Percentiles rank a stretch among this genome's conserved stretches.
These are phyloP conservation scores for Rhynchospora breviuscula DNA, from an alignment of 176 grass and related monocot genomes.

Conservation along the genomic window DNA sequence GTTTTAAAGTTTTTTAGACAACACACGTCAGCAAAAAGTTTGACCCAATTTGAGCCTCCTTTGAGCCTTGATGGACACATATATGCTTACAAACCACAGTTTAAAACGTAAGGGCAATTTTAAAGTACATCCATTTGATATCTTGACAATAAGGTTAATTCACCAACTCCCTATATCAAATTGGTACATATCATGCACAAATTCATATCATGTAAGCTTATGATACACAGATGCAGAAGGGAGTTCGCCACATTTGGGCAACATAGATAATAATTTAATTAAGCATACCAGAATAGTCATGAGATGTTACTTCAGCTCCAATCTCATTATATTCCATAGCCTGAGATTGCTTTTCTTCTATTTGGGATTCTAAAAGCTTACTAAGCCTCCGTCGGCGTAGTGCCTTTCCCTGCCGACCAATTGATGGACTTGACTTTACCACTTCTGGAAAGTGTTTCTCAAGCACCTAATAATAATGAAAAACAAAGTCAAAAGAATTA, in stretches of 20 bases:
- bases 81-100: no score
- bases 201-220: not conserved
- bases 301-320: not conserved
- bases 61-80: no score
- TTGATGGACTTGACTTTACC: conserved; percentile 66
- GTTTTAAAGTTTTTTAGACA: not conserved
- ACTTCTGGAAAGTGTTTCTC: conserved; percentile 70
- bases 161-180: not conserved
- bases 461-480: conserved; percentile 43
- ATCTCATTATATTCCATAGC: conserved; percentile 15
- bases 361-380: conserved; percentile 55
- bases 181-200: not conserved
- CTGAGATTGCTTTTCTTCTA: conserved; percentile 4
- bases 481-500: not conserved
- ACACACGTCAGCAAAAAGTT: not conserved
- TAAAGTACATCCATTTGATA: no score
- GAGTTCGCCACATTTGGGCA: not conserved
- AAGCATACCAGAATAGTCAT: conserved; percentile 7
- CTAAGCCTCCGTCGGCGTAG: conserved; percentile 49
- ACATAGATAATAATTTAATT: not conserved
- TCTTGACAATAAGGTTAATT: no score
- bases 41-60: no score
- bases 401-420: conserved; percentile 93
- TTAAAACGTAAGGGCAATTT: no score
- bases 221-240: not conserved